These are phyloP conservation scores for Citrus reticulata DNA, from an alignment of 345 rosid species.

Conservation along the genomic window DNA sequence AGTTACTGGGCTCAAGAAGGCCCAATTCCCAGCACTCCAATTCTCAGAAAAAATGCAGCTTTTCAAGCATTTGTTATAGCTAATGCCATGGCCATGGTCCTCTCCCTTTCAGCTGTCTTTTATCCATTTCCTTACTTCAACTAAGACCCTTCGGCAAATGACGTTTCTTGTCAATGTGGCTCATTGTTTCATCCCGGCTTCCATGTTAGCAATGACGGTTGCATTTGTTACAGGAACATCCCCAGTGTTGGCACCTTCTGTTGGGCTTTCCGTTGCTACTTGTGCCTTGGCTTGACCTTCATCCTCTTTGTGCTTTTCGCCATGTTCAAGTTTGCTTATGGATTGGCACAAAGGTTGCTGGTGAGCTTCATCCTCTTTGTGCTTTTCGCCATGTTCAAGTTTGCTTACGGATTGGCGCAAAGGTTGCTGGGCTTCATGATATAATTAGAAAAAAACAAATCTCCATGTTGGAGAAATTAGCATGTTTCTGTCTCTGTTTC, in stretches of 20 bases:
- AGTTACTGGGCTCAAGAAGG: neutral
- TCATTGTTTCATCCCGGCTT: neutral
- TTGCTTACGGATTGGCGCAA: no score
- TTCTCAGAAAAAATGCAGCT: neutral
- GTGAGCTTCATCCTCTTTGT: no score
- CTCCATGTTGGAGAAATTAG: no score
- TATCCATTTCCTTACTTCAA: neutral
- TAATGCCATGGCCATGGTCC: neutral
- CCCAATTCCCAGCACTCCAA: neutral
- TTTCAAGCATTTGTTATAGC: neutral
- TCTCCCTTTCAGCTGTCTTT: neutral
- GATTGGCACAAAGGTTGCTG: no score
- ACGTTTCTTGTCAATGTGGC: neutral
- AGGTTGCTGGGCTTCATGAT: no score
- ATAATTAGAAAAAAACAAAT: no score
- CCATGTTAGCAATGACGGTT: neutral
- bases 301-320: no score
- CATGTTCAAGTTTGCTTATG: no score
- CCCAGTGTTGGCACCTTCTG: neutral
- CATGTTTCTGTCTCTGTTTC: no score
- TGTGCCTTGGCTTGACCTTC: no score
- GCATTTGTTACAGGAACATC: neutral
- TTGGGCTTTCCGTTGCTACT: no score
- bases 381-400: no score
- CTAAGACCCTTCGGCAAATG: neutral